These are phyloP conservation scores for Hyphodiscus hymeniophilus DNA, from an alignment of 495 filamentous ascomycete species.

Conservation along the genomic window DNA sequence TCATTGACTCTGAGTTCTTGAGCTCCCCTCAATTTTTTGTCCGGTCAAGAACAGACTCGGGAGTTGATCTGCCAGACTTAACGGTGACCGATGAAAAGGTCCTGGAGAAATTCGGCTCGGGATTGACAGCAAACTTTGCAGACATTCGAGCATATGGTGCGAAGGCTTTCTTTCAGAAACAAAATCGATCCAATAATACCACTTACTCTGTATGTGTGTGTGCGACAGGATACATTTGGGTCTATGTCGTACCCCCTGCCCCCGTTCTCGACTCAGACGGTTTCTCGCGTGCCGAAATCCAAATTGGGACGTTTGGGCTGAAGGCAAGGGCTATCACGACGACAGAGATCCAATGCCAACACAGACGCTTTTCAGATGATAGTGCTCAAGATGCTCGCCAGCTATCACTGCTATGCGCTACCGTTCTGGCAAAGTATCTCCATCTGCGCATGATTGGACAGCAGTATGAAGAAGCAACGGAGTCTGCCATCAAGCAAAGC, in stretches of 20 bases:
- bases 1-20: constrained; percentile 8
- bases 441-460: constrained; percentile 12
- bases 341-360: constrained; percentile 9
- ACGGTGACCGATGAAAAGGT: constrained; percentile 17
- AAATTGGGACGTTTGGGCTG: constrained; percentile 17
- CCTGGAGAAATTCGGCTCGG: constrained; percentile 16
- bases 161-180: constrained; percentile 17
- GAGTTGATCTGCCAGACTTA: constrained; percentile 17
- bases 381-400: neutral
- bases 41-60: constrained; percentile 15
- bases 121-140: constrained; percentile 20
- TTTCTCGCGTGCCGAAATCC: constrained; percentile 10
- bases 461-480: constrained; percentile 17
- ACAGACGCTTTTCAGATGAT: neutral
- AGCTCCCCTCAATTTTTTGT: constrained; percentile 14
- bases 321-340: constrained; percentile 18
- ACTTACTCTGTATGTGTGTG: constrained; percentile 16
- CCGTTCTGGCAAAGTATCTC: constrained; percentile 20
- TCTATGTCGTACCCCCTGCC: neutral
- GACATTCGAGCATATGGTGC: constrained; percentile 17
- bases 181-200: constrained; percentile 7
- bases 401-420: constrained; percentile 10
- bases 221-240: constrained; percentile 20
- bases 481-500: constrained; percentile 11
- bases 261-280: neutral